A percentile compares a stretch with the other conserved stretches of the same genome.
Evolutionary conservation across 2,329 filamentous ascomycete species (phyloP).

Genomic region (Curvularia hawaiiensis): DNA sequence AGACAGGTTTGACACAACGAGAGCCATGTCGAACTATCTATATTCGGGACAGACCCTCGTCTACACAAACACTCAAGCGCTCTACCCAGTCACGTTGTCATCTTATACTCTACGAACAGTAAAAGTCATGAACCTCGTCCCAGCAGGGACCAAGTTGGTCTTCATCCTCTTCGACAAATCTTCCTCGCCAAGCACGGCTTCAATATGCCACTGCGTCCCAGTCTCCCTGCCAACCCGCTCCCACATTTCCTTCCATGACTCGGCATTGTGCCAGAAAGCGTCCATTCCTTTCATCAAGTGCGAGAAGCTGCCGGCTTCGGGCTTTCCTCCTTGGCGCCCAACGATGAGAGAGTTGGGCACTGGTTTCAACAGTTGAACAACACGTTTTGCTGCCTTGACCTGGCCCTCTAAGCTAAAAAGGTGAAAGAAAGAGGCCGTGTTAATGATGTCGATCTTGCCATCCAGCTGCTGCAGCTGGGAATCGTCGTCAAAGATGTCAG

Average conservation of each 20-base stretch:
- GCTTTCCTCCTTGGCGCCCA: constrained; percentile 47
- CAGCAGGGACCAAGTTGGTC: constrained; percentile 28
- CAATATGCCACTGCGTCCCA: constrained; percentile 44
- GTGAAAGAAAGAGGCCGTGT: constrained; percentile 52
- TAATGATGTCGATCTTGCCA: constrained; percentile 50
- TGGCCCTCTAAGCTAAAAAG: constrained; percentile 51
- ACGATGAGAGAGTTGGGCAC: constrained; percentile 45
- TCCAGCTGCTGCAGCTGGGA: constrained; percentile 43
- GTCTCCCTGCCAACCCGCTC: constrained; percentile 47
- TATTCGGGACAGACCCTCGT: neutral
- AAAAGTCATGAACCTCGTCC: constrained; percentile 35
- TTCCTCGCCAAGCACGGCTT: constrained; percentile 35
- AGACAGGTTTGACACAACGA: neutral
- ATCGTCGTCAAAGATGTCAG: constrained; percentile 51
- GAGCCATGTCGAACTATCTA: neutral
- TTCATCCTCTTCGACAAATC: constrained; percentile 29
- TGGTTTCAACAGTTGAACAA: constrained; percentile 42
- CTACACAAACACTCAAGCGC: too few relatives aligned
- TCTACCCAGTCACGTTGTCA: neutral
- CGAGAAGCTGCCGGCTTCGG: constrained; percentile 35
- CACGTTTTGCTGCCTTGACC: constrained; percentile 40
- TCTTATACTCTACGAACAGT: constrained; percentile 30
- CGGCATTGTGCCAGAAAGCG: constrained; percentile 46
- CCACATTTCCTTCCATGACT: constrained; percentile 47
- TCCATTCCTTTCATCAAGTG: constrained; percentile 21